phyloP scores from a whole-genome alignment of 495 filamentous ascomycete species.

The Emericellopsis terricola region DNA sequence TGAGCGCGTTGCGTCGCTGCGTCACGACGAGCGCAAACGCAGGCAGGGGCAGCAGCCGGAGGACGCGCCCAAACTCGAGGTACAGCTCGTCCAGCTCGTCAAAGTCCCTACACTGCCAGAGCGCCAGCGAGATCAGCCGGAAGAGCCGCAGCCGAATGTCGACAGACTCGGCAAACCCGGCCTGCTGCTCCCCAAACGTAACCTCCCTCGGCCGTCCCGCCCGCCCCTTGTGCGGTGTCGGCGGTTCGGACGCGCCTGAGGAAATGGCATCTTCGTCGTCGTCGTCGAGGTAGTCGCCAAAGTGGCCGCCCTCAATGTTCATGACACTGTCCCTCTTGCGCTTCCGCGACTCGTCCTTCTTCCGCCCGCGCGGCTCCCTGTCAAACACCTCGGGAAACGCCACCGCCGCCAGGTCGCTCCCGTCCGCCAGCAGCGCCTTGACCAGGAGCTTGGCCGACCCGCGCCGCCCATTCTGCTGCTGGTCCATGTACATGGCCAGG shows the following conservation, averaged over 20 bases:
- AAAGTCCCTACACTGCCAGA: constrained; percentile 14
- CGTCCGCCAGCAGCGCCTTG: constrained; percentile 23
- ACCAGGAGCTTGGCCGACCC: constrained; percentile 22
- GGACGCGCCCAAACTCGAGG: constrained; percentile 42
- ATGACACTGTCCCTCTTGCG: constrained; percentile 26
- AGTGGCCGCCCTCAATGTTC: constrained; percentile 27
- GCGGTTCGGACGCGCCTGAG: constrained; percentile 14
- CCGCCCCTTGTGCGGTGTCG: constrained; percentile 12
- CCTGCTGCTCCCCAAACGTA: not conserved
- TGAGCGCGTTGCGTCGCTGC: constrained; percentile 24
- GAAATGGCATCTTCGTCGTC: constrained; percentile 14
- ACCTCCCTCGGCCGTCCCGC: not conserved
- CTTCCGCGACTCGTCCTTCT: constrained; percentile 24
- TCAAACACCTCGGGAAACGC: constrained; percentile 30
- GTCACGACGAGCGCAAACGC: constrained; percentile 58
- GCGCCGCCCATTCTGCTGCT: constrained; percentile 20
- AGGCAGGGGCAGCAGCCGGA: constrained; percentile 46
- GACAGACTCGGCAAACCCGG: constrained; percentile 38
- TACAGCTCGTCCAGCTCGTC: constrained; percentile 45
- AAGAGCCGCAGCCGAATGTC: constrained; percentile 47
- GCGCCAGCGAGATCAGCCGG: constrained; percentile 12
- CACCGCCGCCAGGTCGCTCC: constrained; percentile 12
- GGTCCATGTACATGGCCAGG: constrained; percentile 14
- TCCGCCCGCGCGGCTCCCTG: constrained; percentile 21
- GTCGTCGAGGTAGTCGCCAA: constrained; percentile 24